Percentiles rank a stretch among this genome's conserved stretches.
phyloP scores from a whole-genome alignment of 805 yeast species.

The Yarrowia porcina region DNA sequence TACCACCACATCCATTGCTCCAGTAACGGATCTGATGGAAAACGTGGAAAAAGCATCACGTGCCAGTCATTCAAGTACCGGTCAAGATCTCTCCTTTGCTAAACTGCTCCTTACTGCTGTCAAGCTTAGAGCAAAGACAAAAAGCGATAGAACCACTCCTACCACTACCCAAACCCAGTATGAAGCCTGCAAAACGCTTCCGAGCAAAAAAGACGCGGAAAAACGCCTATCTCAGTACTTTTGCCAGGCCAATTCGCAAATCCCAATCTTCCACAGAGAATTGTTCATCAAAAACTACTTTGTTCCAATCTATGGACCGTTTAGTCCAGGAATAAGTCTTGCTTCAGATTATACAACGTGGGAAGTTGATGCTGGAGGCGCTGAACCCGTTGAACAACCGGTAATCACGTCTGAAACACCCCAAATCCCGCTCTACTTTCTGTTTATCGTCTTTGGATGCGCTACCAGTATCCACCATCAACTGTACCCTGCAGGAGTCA shows the following conservation, averaged over 20 bases:
- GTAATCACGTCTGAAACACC: not conserved
- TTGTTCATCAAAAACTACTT: constrained; percentile 63
- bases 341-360: constrained; percentile 38
- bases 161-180: not conserved
- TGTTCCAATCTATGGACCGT: constrained; percentile 74
- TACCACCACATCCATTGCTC: not conserved
- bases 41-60: constrained; percentile 31
- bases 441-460: constrained; percentile 75
- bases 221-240: constrained; percentile 62
- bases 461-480: constrained; percentile 72
- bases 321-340: constrained; percentile 51
- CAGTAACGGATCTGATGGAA: constrained; percentile 27
- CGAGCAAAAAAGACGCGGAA: constrained; percentile 69
- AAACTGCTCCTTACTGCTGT: constrained; percentile 74
- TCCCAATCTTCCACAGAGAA: constrained; percentile 82
- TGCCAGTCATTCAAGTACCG: constrained; percentile 31
- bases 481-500: constrained; percentile 59
- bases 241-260: constrained; percentile 75
- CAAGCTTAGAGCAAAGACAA: constrained; percentile 40
- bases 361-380: constrained; percentile 6
- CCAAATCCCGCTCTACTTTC: constrained; percentile 46
- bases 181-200: constrained; percentile 46
- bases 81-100: constrained; percentile 59
- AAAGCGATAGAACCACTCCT: not conserved
- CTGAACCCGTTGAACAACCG: not conserved